Conservation (phyloP, 495 filamentous ascomycete species). For the Aspergillus saccharolyticus region DNA sequence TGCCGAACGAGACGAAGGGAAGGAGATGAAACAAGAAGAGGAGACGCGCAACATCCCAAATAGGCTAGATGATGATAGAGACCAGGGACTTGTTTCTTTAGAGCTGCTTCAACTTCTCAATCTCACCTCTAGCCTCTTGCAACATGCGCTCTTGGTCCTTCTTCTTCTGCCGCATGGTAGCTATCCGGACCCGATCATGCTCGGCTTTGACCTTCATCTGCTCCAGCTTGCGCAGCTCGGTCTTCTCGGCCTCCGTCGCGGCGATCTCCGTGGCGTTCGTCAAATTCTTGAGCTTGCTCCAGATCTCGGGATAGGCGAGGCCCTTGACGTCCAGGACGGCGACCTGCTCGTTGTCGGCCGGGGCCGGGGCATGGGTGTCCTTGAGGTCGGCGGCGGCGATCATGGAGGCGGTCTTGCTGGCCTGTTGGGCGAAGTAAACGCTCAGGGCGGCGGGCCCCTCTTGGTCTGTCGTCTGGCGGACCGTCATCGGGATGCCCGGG, state of each 20-base stretch:
- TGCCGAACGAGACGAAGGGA: conserved; percentile 1
- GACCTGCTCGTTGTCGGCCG: conserved; percentile 29
- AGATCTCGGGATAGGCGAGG: conserved; percentile 52
- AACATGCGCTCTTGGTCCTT: conserved; percentile 57
- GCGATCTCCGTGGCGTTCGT: conserved; percentile 62
- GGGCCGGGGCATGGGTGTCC: conserved; percentile 35
- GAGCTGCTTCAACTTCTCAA: conserved; percentile 34
- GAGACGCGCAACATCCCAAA: too few species aligned
- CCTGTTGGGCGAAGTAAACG: conserved; percentile 59
- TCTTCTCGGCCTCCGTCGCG: conserved; percentile 56
- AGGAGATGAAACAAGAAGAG: conserved; percentile 10
- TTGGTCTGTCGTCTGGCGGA: conserved; percentile 58
- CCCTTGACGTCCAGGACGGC: conserved; percentile 34
- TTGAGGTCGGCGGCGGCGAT: conserved; percentile 20
- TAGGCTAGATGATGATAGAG: too few species aligned
- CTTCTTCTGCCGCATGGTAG: conserved; percentile 54
- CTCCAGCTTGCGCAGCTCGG: conserved; percentile 54
- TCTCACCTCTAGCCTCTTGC: conserved; percentile 52
- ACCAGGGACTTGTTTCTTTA: too few species aligned
- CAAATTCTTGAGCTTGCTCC: conserved; percentile 57
- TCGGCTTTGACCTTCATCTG: conserved; percentile 47
- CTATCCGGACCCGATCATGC: conserved; percentile 50
- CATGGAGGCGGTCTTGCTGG: conserved; percentile 29
- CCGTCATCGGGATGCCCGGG: conserved; percentile 74
- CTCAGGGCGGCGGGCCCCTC: conserved; percentile 60